Conservation (phyloP, 768 basidiomycete genomes). For the Tubosaeta sp. region DNA sequence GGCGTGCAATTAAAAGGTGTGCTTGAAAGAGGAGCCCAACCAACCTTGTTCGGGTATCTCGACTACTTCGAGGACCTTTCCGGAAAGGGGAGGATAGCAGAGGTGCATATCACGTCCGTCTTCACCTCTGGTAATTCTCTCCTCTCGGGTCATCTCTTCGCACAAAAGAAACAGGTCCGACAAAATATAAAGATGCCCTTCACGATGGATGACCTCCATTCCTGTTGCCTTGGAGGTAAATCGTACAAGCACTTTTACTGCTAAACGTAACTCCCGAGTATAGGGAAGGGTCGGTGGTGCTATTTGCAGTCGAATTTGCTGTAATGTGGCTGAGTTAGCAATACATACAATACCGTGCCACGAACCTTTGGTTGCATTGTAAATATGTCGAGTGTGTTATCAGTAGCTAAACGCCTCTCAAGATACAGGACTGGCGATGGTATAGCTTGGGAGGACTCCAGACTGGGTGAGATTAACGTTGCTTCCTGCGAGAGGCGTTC, state of each 20-base stretch:
- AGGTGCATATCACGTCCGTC: constrained; percentile 85
- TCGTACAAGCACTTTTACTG: constrained; percentile 65
- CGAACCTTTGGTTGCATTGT: constrained; percentile 88
- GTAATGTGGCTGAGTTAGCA: constrained; percentile 6
- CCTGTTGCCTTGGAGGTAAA: constrained; percentile 77
- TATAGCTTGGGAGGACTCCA: constrained; percentile 48
- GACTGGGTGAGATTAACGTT: constrained; percentile 48
- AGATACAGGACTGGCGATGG: constrained; percentile 68
- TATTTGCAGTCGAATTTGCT: constrained; percentile 93
- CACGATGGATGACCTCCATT: constrained; percentile 65
- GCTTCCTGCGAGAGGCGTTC: constrained; percentile 62
- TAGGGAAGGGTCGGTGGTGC: constrained; percentile 74
- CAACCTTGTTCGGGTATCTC: constrained; percentile 59
- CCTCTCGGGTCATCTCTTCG: constrained; percentile 73
- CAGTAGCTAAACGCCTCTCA: constrained; percentile 73
- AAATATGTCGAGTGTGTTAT: constrained; percentile 86
- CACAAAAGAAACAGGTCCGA: constrained; percentile 92
- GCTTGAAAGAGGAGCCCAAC: constrained; percentile 19
- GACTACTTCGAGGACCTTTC: constrained; percentile 79
- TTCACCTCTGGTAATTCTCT: constrained; percentile 45
- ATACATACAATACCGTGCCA: neutral
- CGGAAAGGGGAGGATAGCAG: constrained; percentile 91
- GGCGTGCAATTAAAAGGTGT: constrained; percentile 12
- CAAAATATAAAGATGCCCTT: constrained; percentile 83
- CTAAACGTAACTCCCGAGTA: constrained; percentile 69